Evolutionary conservation across 306 rosid genomes (phyloP), one percentile per base, ranked within the genome.

Genomic region (Corylus heterophylla): DNA sequence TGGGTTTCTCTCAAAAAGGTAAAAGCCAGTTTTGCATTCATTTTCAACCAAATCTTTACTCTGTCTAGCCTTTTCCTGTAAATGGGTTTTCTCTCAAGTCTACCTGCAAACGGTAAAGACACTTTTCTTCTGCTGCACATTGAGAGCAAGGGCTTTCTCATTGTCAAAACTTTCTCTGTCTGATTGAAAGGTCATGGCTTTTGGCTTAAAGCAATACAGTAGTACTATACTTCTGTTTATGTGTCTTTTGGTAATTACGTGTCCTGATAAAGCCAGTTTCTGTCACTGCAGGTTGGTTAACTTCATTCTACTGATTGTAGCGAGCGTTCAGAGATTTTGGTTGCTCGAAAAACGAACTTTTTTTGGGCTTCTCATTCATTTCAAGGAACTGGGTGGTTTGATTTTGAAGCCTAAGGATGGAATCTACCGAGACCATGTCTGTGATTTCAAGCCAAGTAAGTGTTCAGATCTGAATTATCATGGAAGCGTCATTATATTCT

Each of bases 381-480:
- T 83, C 55, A 54, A 48, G 79, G 76, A 76, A 68, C 78, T 78
- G 83, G 85, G 86, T 88, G 74, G 75, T 69, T 83, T 81, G 85
- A 81, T 85, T 63, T 79, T 82, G 76, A 76, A 78, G 78, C 81
- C 59, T 27, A 42, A 69, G 76, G 73, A 79, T 27, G 83, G 87
- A 87, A 81, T 88, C 81, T 75, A 35, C 27, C 45, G 79, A 68
- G 74, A 64, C 69, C 71, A 49, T 78, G 79, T 66, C 62, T 69
- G 79, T 85, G 88, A 83, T 82, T 85, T 84, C 85, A 78, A 75
- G 79, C 83, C 80, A 44, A 50, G 97, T 89, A 83, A 89, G 97
- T 86, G 63, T 64, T 79, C 92, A 87, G 94, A 93, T 93, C 97
- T 91, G 90, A 90, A 86, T 76, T 86, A 20, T 56, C 29, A 54